Conservation (phyloP, 495 filamentous ascomycete genomes). For the Hypoxylon perforatum region DNA sequence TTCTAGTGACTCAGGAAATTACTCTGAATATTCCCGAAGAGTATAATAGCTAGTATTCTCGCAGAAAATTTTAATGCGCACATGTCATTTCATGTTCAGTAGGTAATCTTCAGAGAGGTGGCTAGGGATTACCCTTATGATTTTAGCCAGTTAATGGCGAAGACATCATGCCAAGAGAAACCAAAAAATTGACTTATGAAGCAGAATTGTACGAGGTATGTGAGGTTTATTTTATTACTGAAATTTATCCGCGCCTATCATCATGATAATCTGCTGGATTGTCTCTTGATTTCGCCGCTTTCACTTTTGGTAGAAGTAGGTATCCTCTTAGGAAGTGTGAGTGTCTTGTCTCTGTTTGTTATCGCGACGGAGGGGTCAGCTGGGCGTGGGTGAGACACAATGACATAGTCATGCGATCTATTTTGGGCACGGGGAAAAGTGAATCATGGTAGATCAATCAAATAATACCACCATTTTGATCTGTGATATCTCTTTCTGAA, state of each 20-base stretch:
- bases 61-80: no score
- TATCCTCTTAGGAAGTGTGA: neutral
- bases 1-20: no score
- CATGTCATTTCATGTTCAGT: no score
- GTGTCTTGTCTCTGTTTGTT: constrained; percentile 23
- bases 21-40: no score
- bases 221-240: no score
- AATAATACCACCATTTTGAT: constrained; percentile 29
- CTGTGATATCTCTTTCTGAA: neutral
- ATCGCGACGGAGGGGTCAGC: constrained; percentile 30
- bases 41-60: no score
- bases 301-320: neutral
- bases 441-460: constrained; percentile 18
- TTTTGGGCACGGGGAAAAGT: constrained; percentile 30
- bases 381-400: constrained; percentile 28
- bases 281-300: neutral
- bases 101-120: no score
- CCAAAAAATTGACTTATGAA: no score
- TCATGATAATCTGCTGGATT: neutral
- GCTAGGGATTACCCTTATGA: no score
- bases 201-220: no score
- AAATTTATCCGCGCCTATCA: neutral
- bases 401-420: constrained; percentile 39
- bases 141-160: no score
- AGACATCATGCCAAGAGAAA: no score